Base-by-base conservation (phyloP, 2,329 filamentous ascomycete species). In the Ophiocordyceps camponoti-leonardi region DNA sequence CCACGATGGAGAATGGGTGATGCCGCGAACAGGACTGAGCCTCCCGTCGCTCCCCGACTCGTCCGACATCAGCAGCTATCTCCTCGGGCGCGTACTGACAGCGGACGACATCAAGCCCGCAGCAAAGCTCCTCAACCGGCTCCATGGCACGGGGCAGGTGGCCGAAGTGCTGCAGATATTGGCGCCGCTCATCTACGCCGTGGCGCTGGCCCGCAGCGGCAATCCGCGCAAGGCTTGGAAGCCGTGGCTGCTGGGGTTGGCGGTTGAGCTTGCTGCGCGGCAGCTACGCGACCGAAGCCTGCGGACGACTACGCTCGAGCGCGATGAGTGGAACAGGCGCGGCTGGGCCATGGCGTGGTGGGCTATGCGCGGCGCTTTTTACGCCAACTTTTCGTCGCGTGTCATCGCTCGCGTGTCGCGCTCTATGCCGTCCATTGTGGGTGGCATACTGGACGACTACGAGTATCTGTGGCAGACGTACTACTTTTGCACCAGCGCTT, bases 401-500 rank as follows among this genome's bases (percentile, higher is more conserved):
- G 63, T 90, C 14, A 80, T 90, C 8, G 69, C 69, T 28, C 82
- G 79, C 55, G 73, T 94, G 52, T 80, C 78, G 52, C 82, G 81
- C 57, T 79, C 83, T 45, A 71, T 94, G 62, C 75, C 93, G 42
- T 79, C 83, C 52, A 76, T 98, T 58, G 71, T 94, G 22, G 83
- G 81, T 10, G 86, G 84, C 47, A 82, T 98, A 42, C 64, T 96
- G 50, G 87, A 95, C 59, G 92, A 98, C 61, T 98, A 98, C 60
- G 86, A 94, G 63, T 96, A 93, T 61, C 70, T 98, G 30, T 98
- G 92, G 92, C 87, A 95, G 64, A 88, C 93, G 55, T 96, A 95
- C 63, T 93, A 96, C 64, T 98, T 96, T 63, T 77, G 73, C 60
- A 77, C 75, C 33, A 75, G 71, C 46, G 59, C 61, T 26, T 65